A percentile compares a stretch with the other conserved stretches of the same genome.
Evolutionary conservation across 495 filamentous ascomycete species (phyloP).

Genomic region (Aspergillus olivimuriae): DNA sequence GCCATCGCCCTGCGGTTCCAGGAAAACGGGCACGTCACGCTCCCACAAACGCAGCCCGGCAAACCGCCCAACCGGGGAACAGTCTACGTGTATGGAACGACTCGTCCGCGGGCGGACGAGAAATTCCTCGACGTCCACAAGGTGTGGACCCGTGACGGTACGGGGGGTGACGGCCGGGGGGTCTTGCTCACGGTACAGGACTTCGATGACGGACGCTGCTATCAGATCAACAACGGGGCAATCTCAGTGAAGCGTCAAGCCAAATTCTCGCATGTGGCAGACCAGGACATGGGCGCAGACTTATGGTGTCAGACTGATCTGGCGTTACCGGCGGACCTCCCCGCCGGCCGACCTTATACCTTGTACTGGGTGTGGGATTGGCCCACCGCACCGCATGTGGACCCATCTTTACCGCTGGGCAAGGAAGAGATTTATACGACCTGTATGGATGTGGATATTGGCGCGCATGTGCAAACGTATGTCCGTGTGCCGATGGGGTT

Average conservation of each 20-base stretch:
- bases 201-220: constrained; percentile 82
- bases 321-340: constrained; percentile 52
- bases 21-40: constrained; percentile 85
- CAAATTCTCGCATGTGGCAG: constrained; percentile 39
- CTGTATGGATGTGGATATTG: constrained; percentile 70
- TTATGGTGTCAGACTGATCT: constrained; percentile 77
- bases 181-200: constrained; percentile 63
- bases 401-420: constrained; percentile 42
- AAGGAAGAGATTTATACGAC: constrained; percentile 73
- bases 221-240: constrained; percentile 53
- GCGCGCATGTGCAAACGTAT: constrained; percentile 20
- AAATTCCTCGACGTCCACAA: constrained; percentile 64
- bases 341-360: constrained; percentile 53
- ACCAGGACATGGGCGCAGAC: constrained; percentile 40
- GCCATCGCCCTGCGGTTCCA: constrained; percentile 67
- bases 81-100: constrained; percentile 79
- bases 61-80: constrained; percentile 68
- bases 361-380: constrained; percentile 95
- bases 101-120: constrained; percentile 50
- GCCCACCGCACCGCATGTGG: constrained; percentile 48
- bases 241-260: constrained; percentile 50
- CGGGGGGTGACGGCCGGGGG: constrained; percentile 68
- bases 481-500: constrained; percentile 13
- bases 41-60: constrained; percentile 47
- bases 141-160: constrained; percentile 68